A percentile compares a stretch with the other conserved stretches of the same genome.
Conservation (phyloP, 306 rosid species). For the Mucuna pruriens region DNA sequence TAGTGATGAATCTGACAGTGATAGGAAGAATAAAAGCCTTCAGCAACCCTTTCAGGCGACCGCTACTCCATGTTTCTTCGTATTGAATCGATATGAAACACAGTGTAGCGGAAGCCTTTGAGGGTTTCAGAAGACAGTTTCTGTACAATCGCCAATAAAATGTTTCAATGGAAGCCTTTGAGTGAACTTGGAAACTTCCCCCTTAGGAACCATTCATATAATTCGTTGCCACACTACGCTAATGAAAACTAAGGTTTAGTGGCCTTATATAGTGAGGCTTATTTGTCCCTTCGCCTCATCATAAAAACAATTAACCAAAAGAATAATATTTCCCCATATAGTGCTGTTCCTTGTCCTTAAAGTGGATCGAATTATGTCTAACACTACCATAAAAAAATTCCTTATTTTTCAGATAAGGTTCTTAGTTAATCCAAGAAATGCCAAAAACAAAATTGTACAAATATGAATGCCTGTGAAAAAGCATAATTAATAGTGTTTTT, state of each 20-base stretch:
- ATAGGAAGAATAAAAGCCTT: constrained; percentile 2
- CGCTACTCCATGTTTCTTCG: background rate
- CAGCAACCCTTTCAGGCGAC: background rate
- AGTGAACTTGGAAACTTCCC: too few species aligned
- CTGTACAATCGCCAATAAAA: background rate
- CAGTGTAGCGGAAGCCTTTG: background rate
- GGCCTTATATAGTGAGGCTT: background rate
- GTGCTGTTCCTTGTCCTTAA: background rate
- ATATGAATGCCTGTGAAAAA: too few species aligned
- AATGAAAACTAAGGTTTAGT: background rate
- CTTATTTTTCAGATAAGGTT: background rate
- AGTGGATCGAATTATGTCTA: background rate
- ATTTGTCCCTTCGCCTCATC: background rate
- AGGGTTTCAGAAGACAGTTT: background rate
- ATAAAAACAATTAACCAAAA: background rate
- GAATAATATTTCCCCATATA: background rate
- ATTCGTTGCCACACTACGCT: too few species aligned
- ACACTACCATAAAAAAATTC: background rate
- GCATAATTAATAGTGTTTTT: background rate
- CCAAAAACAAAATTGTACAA: background rate
- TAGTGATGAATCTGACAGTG: too few species aligned
- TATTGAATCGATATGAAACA: background rate
- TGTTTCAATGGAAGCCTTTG: too few species aligned
- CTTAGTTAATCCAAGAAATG: background rate
- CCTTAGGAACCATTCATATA: too few species aligned